Conservation (phyloP, 2,329 filamentous ascomycete genomes). For the Geoglossum cookeanum region DNA sequence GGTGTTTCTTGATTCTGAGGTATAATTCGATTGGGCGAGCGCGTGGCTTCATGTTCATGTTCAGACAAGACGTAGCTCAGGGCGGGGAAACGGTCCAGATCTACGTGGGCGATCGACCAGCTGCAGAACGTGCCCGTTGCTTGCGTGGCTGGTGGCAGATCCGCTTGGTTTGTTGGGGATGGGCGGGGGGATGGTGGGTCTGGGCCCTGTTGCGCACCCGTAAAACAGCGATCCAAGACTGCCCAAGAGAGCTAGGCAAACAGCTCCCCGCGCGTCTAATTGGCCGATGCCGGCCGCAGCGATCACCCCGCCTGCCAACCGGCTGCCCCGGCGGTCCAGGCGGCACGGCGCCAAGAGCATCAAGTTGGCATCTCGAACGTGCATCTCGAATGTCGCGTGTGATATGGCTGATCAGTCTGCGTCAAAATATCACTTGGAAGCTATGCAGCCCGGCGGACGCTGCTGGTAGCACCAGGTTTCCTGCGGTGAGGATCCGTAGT, state of each 20-base stretch:
- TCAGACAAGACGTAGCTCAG: too few species aligned
- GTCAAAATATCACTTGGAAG: not conserved
- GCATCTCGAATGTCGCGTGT: not conserved
- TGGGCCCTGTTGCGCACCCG: too few species aligned
- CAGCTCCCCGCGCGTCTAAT: not conserved
- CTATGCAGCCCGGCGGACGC: not conserved
- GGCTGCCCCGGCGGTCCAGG: not conserved
- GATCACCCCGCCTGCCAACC: not conserved
- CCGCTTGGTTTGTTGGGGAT: not conserved
- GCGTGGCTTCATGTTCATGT: too few species aligned
- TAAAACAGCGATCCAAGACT: not conserved
- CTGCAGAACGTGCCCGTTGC: too few species aligned
- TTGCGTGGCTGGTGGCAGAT: too few species aligned
- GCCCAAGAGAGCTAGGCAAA: not conserved
- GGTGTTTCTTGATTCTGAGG: too few species aligned
- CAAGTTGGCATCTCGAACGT: not conserved
- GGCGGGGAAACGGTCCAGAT: too few species aligned
- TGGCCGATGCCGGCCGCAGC: not conserved
- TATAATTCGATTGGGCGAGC: too few species aligned
- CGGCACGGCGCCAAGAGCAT: not conserved
- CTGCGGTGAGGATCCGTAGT: not conserved
- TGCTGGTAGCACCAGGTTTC: not conserved
- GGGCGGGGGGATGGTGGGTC: not conserved
- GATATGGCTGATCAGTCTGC: not conserved
- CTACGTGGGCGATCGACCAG: too few species aligned